Conservation (phyloP, 225 moss, liverwort and hornwort genomes). For the Pleurozium schreberi region DNA sequence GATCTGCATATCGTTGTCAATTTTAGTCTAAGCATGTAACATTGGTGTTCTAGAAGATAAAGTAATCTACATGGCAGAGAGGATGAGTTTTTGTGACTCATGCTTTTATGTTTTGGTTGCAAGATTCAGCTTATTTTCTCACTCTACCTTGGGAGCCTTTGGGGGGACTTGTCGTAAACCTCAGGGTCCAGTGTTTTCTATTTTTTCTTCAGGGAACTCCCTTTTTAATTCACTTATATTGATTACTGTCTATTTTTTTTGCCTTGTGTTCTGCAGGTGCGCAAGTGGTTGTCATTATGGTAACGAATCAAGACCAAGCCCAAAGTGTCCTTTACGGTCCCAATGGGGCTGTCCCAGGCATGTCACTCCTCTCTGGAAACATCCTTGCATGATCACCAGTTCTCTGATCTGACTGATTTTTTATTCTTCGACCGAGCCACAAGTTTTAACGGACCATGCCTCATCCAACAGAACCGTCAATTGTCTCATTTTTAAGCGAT, state of each 20-base stretch:
- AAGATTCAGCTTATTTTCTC: neutral
- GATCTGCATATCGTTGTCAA: neutral
- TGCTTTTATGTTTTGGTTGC: neutral
- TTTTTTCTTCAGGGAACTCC: neutral
- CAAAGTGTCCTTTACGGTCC: conserved; percentile 74
- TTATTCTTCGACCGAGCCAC: neutral
- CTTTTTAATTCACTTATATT: neutral
- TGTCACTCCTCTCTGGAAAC: neutral
- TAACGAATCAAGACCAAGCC: conserved; percentile 84
- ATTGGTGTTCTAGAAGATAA: neutral
- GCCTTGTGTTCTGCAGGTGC: conserved; percentile 33
- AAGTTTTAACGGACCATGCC: neutral
- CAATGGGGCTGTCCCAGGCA: conserved; percentile 69
- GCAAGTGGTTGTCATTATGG: conserved; percentile 79
- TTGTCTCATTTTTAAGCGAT: neutral
- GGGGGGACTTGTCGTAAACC: neutral
- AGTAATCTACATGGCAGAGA: neutral
- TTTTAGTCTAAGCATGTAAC: neutral
- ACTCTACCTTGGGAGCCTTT: neutral
- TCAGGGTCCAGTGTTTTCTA: neutral
- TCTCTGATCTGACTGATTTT: neutral
- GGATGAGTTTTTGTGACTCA: neutral
- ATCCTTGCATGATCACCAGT: neutral
- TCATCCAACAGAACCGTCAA: neutral
- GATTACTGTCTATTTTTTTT: neutral